Evolutionary conservation across 768 basidiomycete species (phyloP), one percentile per base, ranked within the genome.

Genomic region (Lactifluus echinatus): DNA sequence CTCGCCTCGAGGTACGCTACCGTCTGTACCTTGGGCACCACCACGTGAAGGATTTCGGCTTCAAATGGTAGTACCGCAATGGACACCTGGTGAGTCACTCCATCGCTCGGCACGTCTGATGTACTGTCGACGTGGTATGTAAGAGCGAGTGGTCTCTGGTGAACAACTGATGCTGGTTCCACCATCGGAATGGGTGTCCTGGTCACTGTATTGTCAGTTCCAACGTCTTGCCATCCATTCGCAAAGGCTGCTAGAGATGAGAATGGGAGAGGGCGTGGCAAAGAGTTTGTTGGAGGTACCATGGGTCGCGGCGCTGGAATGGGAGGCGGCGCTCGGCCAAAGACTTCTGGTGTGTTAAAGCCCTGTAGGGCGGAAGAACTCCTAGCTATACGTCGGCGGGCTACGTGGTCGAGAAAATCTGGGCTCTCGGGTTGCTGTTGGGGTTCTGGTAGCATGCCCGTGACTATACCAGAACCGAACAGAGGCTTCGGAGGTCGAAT

Each of bases 71-170:
- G 69, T 4, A 74, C 65, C 0, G 80, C 77, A 34, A 84, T 70
- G n/a, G 76, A 71, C 3, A 83, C 80, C 50, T 79, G 77, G 64
- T 84, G 82, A n/a, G 76, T 70, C 4, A 73, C 68, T 0, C 78
- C 79, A 64, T 83, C 82, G 53, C 75, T 78, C 0, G 81, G 79
- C 50, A 84, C 76, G 21, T 72, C 76, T 0, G 77, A 75, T 4
- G 69, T 63, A 1, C 78, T 79, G 23, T 76, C 74, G 19, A 84
- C 79, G 19, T 73, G 66, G 57, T 77, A 84, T 0, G 77, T 74
- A 14, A 79, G 70, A 0, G 80, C 75, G 24, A 82, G 69, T 0
- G 82, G 77, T 0, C 77, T 81, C 63, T 80, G 78, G 8, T 70
- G 74, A 19, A 80, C 74, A 17, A 76, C 65, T 2, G 79, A 75